phyloP scores from a whole-genome alignment of 441 rosid species.

The Syzygium syzygioides region DNA sequence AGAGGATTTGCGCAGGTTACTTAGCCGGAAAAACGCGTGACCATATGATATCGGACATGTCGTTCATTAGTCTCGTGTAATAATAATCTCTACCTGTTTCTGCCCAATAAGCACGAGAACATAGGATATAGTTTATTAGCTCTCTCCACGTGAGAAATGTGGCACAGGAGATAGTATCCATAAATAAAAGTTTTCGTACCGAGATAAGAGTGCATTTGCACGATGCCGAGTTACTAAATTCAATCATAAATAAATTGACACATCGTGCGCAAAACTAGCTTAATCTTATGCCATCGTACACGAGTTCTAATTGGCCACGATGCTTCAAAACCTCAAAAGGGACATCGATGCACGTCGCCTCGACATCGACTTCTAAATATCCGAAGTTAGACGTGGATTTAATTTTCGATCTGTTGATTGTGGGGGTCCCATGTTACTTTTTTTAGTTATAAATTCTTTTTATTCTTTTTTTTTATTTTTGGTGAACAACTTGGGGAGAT shows the following conservation, averaged over 20 bases:
- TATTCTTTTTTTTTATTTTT: not conserved
- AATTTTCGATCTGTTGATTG: not conserved
- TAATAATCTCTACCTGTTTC: not conserved
- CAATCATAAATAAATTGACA: not conserved
- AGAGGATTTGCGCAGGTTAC: not conserved
- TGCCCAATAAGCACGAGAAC: not conserved
- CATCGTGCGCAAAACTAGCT: not conserved
- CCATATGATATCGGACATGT: not conserved
- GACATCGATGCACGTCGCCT: not conserved
- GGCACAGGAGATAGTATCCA: not conserved
- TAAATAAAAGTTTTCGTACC: accelerated
- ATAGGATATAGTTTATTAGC: not conserved
- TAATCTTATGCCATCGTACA: not conserved
- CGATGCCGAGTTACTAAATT: not conserved
- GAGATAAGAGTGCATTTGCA: not conserved
- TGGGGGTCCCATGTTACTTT: not conserved
- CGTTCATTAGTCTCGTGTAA: not conserved
- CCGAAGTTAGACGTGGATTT: not conserved
- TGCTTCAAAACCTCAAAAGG: not conserved
- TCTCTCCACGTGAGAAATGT: not conserved
- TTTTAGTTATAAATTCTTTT: not conserved
- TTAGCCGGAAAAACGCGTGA: not conserved
- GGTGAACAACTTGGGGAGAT: not conserved
- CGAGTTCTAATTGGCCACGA: not conserved
- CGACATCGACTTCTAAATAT: not conserved